These are phyloP conservation scores for Aspergillus nanangensis DNA, from an alignment of 495 filamentous ascomycete genomes.

Conservation along the genomic window DNA sequence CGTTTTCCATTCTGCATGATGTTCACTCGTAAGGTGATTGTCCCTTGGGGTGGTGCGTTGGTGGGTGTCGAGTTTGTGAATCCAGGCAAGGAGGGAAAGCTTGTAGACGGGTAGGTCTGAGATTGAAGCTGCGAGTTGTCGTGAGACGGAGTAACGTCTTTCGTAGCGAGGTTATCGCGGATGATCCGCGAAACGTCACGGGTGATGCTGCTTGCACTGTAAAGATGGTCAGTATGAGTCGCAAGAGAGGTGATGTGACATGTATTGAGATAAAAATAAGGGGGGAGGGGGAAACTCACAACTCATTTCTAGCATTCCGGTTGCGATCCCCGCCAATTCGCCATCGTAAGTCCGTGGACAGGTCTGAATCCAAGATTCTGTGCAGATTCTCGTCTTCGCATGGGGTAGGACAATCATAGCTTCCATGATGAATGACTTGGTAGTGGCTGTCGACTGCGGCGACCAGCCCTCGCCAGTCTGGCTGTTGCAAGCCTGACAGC, in stretches of 20 bases:
- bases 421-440: constrained; percentile 32
- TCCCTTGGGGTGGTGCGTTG: constrained; percentile 9
- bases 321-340: constrained; percentile 30
- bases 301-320: constrained; percentile 31
- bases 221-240: constrained; percentile 9
- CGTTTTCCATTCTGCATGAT: constrained; percentile 40
- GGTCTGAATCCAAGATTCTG: constrained; percentile 31
- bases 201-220: constrained; percentile 39
- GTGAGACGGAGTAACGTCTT: constrained; percentile 13
- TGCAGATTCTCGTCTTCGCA: constrained; percentile 35
- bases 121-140: constrained; percentile 14
- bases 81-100: constrained; percentile 11
- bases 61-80: constrained; percentile 1
- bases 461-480: constrained; percentile 41
- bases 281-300: constrained; percentile 25
- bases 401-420: constrained; percentile 20
- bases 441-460: constrained; percentile 47
- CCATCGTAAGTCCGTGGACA: constrained; percentile 28
- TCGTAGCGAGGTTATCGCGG: constrained; percentile 32
- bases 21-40: constrained; percentile 35
- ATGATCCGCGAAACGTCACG: constrained; percentile 42
- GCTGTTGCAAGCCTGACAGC: constrained; percentile 40
- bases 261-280: background rate
- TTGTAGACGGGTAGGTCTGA: constrained; percentile 15
- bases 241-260: background rate